These are phyloP conservation scores for Stromatinia cepivora DNA, from an alignment of 2,329 filamentous ascomycete species.

Conservation along the genomic window DNA sequence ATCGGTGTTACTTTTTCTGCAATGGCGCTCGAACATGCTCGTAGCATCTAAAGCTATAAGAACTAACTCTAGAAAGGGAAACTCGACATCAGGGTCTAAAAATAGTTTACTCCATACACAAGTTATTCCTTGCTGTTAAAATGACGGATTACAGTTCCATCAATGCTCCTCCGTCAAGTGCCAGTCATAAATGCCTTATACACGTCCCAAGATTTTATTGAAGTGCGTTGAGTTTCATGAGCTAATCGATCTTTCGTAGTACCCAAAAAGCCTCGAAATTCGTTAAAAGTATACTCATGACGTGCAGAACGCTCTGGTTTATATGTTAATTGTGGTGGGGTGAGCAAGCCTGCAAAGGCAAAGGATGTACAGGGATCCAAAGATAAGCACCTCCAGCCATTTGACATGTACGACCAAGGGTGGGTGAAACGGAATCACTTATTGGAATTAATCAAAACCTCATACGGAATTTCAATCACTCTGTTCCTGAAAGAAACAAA, in stretches of 20 bases:
- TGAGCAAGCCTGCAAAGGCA: conserved; percentile 15
- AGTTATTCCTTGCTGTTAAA: neutral
- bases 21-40: conserved; percentile 38
- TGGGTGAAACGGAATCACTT: conserved; percentile 20
- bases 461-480: neutral
- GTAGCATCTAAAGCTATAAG: conserved; percentile 33
- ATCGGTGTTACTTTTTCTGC: conserved; percentile 35
- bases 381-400: conserved; percentile 21
- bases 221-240: neutral
- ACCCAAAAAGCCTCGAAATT: neutral
- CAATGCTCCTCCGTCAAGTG: neutral
- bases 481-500: neutral
- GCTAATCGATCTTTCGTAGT: neutral
- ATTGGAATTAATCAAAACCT: conserved; percentile 1
- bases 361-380: conserved; percentile 11
- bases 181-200: neutral
- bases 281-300: neutral
- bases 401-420: conserved; percentile 5
- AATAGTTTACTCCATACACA: neutral
- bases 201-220: neutral
- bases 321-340: conserved; percentile 8
- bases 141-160: neutral
- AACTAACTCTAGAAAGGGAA: conserved; percentile 33
- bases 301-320: neutral
- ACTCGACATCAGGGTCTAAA: conserved; percentile 11